phyloP scores from a whole-genome alignment of 371 early-diverging fungal species.

The Mucor indicus region DNA sequence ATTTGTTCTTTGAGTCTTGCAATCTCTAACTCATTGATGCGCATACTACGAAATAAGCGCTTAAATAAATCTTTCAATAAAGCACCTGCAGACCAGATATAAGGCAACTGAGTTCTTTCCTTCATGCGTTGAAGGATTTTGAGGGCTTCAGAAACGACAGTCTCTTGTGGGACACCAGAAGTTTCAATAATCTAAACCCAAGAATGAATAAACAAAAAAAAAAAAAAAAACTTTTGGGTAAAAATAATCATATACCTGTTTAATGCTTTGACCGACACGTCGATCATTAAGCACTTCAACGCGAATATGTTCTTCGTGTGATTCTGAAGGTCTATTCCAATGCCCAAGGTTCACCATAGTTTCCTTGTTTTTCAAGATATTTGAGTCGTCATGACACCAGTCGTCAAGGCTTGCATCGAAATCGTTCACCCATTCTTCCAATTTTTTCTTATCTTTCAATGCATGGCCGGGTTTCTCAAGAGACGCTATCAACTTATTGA shows the following conservation, averaged over 20 bases:
- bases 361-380: slow-evolving; percentile 32
- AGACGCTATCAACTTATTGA: slow-evolving; percentile 25
- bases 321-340: slow-evolving; percentile 33
- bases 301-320: slow-evolving; percentile 42
- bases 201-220: no score
- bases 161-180: slow-evolving; percentile 48
- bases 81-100: slow-evolving; percentile 51
- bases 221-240: no score
- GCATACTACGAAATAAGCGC: slow-evolving; percentile 35
- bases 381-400: slow-evolving; percentile 53
- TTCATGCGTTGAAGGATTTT: slow-evolving; percentile 45
- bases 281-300: slow-evolving; percentile 44
- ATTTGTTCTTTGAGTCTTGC: slow-evolving; percentile 30
- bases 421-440: slow-evolving; percentile 50
- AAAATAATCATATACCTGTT: slow-evolving; percentile 38
- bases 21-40: slow-evolving; percentile 28
- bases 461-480: slow-evolving; percentile 41
- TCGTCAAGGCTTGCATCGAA: slow-evolving; percentile 52
- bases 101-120: slow-evolving; percentile 46
- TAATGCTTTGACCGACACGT: slow-evolving; percentile 37
- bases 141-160: slow-evolving; percentile 44
- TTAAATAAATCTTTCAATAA: slow-evolving; percentile 40
- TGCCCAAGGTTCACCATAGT: slow-evolving; percentile 31
- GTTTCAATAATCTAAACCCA: slow-evolving; percentile 32
- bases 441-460: slow-evolving; percentile 28